Base-by-base conservation (phyloP, 2,329 filamentous ascomycete genomes). In the Penicillium concentricum region DNA sequence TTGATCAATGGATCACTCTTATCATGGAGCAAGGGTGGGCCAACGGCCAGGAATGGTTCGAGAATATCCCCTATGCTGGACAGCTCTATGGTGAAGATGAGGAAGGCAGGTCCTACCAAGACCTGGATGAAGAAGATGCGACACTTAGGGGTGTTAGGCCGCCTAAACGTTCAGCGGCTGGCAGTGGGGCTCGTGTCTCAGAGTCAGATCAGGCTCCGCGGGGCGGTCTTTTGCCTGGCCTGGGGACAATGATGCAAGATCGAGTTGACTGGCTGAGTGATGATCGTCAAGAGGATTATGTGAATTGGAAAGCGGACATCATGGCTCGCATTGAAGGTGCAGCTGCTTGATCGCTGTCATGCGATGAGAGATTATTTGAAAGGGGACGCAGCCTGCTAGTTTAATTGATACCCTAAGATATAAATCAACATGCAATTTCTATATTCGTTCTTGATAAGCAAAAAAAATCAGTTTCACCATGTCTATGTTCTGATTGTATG, bases 41-140 rank as follows among this genome's bases (percentile, higher is more conserved):
- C 18, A 79, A 83, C 80, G 87, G 71, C 4, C 71, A 82, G 50
- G 86, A 90, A 65, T 91, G 88, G 88, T 90, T 89, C 58, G 74
- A 80, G 28, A 85, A 89, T 61, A 79, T 80, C 42, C 75, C 76
- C 8, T 66, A 65, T 60, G 73, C 73, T 8, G 74, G 66, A 4
- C 73, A 71, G 24, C 56, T 74, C 10, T 67, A 72, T 38, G 71
- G 68, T 1, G 72, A 75, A 41, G 70, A 73, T 10, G 71, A 65
- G 3, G 70, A 69, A 26, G 72, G 70, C 2, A 60, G 51, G n/a
- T 67, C 59, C 0, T 73, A 75, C 24, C 74, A 71, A n/a, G 67
- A 65, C 41, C 69, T 72, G 10, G 66, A 69, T 8, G 67, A 69
- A n/a, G 74, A 73, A 44, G 62, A 63, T 37, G 60, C 61, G 2